A percentile compares a stretch with the other conserved stretches of the same genome.
These are phyloP conservation scores for Paramecium octaurelia DNA, from an alignment of 73 alveolate species.

Conservation along the genomic window DNA sequence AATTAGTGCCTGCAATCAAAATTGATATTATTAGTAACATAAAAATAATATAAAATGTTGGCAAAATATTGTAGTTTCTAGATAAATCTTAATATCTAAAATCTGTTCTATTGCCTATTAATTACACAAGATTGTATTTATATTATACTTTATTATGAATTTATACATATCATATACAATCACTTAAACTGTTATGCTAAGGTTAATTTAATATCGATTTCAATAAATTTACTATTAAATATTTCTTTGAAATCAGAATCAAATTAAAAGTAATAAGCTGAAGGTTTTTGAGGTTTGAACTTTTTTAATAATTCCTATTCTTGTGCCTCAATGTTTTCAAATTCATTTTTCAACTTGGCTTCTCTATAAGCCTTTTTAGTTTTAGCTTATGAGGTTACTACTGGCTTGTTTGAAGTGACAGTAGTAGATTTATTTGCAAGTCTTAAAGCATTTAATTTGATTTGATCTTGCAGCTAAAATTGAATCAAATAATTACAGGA, in stretches of 20 bases:
- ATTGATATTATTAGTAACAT: background rate
- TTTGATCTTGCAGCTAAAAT: background rate
- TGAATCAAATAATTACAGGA: background rate
- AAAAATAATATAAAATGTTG: background rate
- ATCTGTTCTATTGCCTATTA: constrained; percentile 10
- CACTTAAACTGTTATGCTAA: background rate
- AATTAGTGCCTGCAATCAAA: background rate
- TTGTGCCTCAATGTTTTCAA: background rate
- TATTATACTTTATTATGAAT: background rate
- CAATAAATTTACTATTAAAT: background rate
- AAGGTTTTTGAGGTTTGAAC: background rate
- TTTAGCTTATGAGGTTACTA: background rate
- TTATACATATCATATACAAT: background rate
- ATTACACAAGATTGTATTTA: background rate
- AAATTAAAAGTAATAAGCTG: background rate
- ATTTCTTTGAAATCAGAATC: background rate
- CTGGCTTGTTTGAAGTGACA: background rate
- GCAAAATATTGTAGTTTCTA: constrained; percentile 22
- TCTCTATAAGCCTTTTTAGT: background rate
- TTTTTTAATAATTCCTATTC: background rate
- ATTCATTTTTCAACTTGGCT: background rate
- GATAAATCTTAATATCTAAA: background rate
- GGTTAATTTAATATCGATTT: background rate
- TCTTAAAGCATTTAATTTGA: background rate
- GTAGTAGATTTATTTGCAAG: background rate